Base-by-base conservation (phyloP, 75 land plant species). In the Chamaecyparis obtusa region DNA sequence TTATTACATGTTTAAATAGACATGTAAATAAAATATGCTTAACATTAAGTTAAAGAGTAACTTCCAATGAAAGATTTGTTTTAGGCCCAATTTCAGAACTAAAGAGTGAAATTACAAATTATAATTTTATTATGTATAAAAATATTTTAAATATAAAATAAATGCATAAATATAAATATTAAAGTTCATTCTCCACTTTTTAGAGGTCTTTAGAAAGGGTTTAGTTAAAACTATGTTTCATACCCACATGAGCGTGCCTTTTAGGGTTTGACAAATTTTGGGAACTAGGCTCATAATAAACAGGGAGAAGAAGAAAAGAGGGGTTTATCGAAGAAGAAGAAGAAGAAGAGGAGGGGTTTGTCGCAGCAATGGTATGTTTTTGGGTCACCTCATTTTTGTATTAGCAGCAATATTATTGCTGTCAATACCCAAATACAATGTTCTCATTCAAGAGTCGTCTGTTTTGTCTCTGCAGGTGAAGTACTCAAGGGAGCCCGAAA, bases 401-500 rank as follows among this genome's bases (percentile, higher is more conserved):
- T 64, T 64, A 6, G 30, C 30, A 7, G 69, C n/a, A 3, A 64
- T 64, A 64, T 6, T 21, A 5, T 57, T 57, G 21, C 27, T 5
- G 24, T 5, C 21, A 21, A 57, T 57, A 57, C 5, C 7, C 69
- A 7, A n/a, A 24, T 21, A 44, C 27, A 24, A 24, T 0, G 7
- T 64, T 64, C n/a, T 27, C n/a, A 64, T 64, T 7, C 69, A 21
- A 5, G 24, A 27, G 69, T 7, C 9, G 27, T 57, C 27, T 64
- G n/a, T 51, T 64, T 41, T 84, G 27, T 84, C 39, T 56, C 14
- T 84, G 24, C 91, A 96, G 97, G 98, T 96, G 92, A 95, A 96
- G 93, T 95, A 96, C 78, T 96, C 98, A 55, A 92, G 91, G 55
- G 99, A 97, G 55, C 97, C 99, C 19, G 93, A 90, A 10, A 97